Base-by-base conservation (phyloP, 192 early-diverging fungal genomes). In the Phlyctochytrium arcticum region DNA sequence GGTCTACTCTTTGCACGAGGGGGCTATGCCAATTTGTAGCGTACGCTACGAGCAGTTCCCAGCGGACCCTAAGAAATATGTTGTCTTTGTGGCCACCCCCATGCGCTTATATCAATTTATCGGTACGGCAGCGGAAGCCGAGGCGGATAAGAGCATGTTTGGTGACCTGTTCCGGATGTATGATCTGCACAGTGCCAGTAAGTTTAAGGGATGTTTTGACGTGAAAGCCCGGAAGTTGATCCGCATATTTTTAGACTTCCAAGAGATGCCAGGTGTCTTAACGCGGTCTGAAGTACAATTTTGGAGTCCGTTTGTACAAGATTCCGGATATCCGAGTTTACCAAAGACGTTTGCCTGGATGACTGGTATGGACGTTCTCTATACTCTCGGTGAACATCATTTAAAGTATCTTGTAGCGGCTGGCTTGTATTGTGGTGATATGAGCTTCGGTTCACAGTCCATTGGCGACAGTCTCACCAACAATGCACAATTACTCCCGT, bases 61-160 rank as follows among this genome's bases (percentile, higher is more conserved):
- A 0, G 80, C 79, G 17, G 82, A 74, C 23, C 55, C 79, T n/a
- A 81, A 85, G 57, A 88, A 89, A 69, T 91, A 91, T 62, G 78
- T 91, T 30, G 85, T 97, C 1, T 70, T 96, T 42, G 79, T 89
- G 9, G 75, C 93, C 6, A 95, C 96, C 0, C 81, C 90, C 0
- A 92, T 82, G 0, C 84, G 88, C n/a, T 77, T 98, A 19, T 98
- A 98, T 69, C 94, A 96, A 65, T 89, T 95, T 42, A 80, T 97
- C 60, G 94, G 94, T 0, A 71, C 61, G 2, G 70, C 65, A 6
- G 71, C 75, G 6, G 75, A 78, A 1, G 67, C 58, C 24, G 73
- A 78, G 19, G 74, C 70, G 3, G 78, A 80, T 24, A 83, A 82
- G 24, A 80, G 80, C 19, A 86, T 91, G 72, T 98, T 97, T 77